Conservation (phyloP, 768 basidiomycete genomes). For the Hericium erinaceus region DNA sequence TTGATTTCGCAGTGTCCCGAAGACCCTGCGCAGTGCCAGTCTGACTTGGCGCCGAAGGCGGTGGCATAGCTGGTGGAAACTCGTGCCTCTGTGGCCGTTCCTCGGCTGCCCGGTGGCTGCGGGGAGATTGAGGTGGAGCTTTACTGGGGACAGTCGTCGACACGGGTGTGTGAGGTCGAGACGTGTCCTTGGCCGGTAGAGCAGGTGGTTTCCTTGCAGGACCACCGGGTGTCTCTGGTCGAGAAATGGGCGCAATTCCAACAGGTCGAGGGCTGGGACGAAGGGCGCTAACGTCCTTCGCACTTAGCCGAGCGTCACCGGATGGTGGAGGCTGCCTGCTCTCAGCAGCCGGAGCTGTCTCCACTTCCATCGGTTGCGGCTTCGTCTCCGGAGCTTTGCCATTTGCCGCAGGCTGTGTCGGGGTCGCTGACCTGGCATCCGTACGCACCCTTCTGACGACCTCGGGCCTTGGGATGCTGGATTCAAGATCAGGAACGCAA, state of each 20-base stretch:
- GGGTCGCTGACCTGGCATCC: slow-evolving; percentile 29
- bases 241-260: slow-evolving; percentile 1
- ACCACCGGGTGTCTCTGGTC: neutral
- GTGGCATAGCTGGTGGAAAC: slow-evolving; percentile 53
- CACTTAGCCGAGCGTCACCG: neutral
- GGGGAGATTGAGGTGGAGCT: slow-evolving; percentile 31
- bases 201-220: neutral
- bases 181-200: neutral
- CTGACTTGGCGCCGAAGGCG: slow-evolving; percentile 70
- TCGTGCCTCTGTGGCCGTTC: slow-evolving; percentile 30
- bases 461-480: slow-evolving; percentile 69
- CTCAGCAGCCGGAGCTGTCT: neutral
- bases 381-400: slow-evolving; percentile 14
- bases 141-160: slow-evolving; percentile 14
- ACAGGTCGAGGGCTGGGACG: neutral
- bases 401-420: slow-evolving; percentile 20
- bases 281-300: neutral
- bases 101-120: slow-evolving; percentile 30
- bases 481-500: slow-evolving; percentile 5
- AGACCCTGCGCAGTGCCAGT: slow-evolving; percentile 72
- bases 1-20: slow-evolving; percentile 70
- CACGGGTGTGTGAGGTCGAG: slow-evolving; percentile 14
- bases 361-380: slow-evolving; percentile 11
- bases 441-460: slow-evolving; percentile 54
- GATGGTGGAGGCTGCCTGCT: neutral